Conservation (phyloP, 2,329 filamentous ascomycete species). For the Cadophora malorum region DNA sequence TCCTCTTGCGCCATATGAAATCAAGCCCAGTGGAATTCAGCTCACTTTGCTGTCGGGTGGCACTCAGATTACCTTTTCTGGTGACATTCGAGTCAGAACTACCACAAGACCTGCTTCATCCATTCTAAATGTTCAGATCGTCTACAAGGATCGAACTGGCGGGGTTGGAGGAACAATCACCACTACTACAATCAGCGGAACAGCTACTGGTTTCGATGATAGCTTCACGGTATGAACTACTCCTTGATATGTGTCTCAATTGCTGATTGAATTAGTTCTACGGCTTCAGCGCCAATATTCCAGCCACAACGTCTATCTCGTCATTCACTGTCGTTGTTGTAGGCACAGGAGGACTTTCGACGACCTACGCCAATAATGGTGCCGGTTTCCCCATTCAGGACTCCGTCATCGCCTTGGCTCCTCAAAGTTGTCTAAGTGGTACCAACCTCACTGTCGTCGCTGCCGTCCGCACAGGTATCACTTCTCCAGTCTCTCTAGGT, state of each 20-base stretch:
- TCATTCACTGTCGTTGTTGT: conserved; percentile 63
- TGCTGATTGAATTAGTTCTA: conserved; percentile 38
- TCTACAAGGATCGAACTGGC: conserved; percentile 63
- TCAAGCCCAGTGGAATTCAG: conserved; percentile 65
- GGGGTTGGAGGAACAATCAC: conserved; percentile 53
- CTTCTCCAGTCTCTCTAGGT: conserved; percentile 30
- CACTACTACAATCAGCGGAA: conserved; percentile 53
- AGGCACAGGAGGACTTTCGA: conserved; percentile 53
- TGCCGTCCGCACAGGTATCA: conserved; percentile 37
- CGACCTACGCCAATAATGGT: conserved; percentile 63
- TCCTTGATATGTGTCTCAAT: not conserved
- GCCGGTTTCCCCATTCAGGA: conserved; percentile 61
- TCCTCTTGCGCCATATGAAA: conserved; percentile 60
- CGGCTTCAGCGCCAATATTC: conserved; percentile 51
- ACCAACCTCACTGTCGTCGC: conserved; percentile 40
- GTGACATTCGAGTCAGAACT: conserved; percentile 63
- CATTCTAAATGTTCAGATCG: conserved; percentile 57
- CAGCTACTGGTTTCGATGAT: conserved; percentile 64
- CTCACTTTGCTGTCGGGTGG: conserved; percentile 59
- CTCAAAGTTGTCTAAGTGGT: conserved; percentile 59
- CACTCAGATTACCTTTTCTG: conserved; percentile 55
- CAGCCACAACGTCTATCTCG: conserved; percentile 64
- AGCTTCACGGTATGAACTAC: conserved; percentile 60
- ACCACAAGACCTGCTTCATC: conserved; percentile 51
- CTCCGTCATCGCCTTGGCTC: conserved; percentile 59